These are phyloP conservation scores for Candida khao-thaluensis DNA, from an alignment of 805 yeast species.

Conservation along the genomic window DNA sequence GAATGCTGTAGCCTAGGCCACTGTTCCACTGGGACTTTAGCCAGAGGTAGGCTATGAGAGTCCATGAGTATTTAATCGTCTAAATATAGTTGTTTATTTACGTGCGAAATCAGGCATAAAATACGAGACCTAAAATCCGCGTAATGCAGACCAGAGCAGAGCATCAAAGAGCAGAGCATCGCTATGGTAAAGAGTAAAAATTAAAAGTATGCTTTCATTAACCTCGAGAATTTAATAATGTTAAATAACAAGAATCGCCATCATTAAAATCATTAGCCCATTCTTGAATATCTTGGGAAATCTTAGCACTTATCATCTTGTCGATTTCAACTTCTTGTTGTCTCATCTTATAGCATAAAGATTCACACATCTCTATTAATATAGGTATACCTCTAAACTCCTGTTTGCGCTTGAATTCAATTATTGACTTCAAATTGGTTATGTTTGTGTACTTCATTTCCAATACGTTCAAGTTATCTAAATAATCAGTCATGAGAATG, in stretches of 20 bases:
- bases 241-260: constrained; percentile 21
- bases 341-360: constrained; percentile 56
- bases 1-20: no score
- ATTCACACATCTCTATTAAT: constrained; percentile 77
- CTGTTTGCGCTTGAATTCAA: constrained; percentile 62
- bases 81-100: constrained; percentile 1
- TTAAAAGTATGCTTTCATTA: no score
- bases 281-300: constrained; percentile 59
- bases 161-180: no score
- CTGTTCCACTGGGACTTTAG: neutral
- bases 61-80: constrained; percentile 2
- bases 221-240: constrained; percentile 7
- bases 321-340: constrained; percentile 61
- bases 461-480: constrained; percentile 64
- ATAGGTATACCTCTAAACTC: constrained; percentile 47
- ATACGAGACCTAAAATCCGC: no score
- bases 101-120: no score
- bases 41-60: neutral
- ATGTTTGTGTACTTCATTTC: constrained; percentile 71
- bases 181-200: no score
- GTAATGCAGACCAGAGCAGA: no score
- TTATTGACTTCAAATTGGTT: constrained; percentile 59
- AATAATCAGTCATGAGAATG: constrained; percentile 43
- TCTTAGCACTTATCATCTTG: constrained; percentile 51
- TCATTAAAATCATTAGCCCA: constrained; percentile 59